Base-by-base conservation (phyloP, 1,139 yeast genomes). In the Ashbya aceris region DNA sequence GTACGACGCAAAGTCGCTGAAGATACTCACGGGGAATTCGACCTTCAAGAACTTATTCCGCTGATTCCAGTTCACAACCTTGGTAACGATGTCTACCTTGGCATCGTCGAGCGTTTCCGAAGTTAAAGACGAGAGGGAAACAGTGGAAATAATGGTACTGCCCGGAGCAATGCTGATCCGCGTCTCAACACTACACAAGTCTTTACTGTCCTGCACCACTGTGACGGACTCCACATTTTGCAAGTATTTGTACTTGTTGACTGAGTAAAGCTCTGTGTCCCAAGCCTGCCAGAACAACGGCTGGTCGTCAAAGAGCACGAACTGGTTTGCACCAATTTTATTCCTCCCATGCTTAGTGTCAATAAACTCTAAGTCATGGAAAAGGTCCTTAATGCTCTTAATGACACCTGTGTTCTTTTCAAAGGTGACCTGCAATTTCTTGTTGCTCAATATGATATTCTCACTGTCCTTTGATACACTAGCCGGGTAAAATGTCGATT, bases 271-370 rank as follows among this genome's bases (percentile, higher is more conserved):
- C 59, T 91, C 98, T 0, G 97, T 89, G 60, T 91, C 97, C 97
- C 98, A 91, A 1, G 97, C 97, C 39, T 89, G 96, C 77, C 80
- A 89, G 45, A 74, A 79, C 55, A 86, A 68, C 9, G 97, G 97
- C 49, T 86, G 84, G 61, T 91, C 97, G 50, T 87, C 91, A 55
- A 83, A 83, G 44, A 91, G 59, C 2, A 85, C 75, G 51, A 77
- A 79, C 60, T 83, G 94, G 55, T 85, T 84, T 30, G 87, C 95
- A 30, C 86, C 86, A 13, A 55, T 57, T 23, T 64, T 63, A 33
- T 69, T 71, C 38, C 61, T 58, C 8, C 81, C 76, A 14, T 70
- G 68, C 3, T 74, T 66, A 4, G 70, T 52, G 47, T 83, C 84
- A 45, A 89, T 70, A 20, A 82, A 72, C 58, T 89, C 94, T 28